These are phyloP conservation scores for Nakazawaea siamensis DNA, from an alignment of 805 yeast genomes.

Conservation along the genomic window DNA sequence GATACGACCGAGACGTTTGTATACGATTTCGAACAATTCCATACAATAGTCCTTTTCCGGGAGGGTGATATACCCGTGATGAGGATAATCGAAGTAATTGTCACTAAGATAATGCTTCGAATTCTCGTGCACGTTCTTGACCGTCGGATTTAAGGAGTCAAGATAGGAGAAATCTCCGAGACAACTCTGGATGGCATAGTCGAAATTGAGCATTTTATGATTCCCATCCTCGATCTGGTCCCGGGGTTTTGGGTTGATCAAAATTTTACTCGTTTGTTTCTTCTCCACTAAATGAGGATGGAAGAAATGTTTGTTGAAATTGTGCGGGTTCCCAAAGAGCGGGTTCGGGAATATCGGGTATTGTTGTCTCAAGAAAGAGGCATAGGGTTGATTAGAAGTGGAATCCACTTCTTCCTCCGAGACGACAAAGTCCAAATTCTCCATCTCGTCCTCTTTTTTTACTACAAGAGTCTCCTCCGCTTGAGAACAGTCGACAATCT, in stretches of 20 bases:
- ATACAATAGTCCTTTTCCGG: slow-evolving; percentile 16
- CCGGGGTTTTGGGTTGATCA: background rate
- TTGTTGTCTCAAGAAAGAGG: slow-evolving; percentile 2
- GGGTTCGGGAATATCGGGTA: slow-evolving; percentile 6
- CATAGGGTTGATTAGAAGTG: slow-evolving; percentile 10
- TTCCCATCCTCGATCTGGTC: background rate
- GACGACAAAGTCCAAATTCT: background rate
- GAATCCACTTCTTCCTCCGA: background rate
- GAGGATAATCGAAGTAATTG: slow-evolving; percentile 7
- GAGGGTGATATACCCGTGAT: slow-evolving; percentile 13
- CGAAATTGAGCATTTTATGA: slow-evolving; percentile 2
- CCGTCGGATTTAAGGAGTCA: slow-evolving; percentile 8
- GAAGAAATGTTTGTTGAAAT: slow-evolving; percentile 4
- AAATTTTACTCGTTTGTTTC: background rate
- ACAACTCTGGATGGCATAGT: slow-evolving; percentile 2
- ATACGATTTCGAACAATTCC: slow-evolving; percentile 13
- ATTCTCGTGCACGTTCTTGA: slow-evolving; percentile 11
- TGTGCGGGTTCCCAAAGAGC: slow-evolving; percentile 6
- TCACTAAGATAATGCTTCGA: slow-evolving; percentile 9
- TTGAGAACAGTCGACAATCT: slow-evolving; percentile 10
- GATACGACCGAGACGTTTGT: slow-evolving; percentile 15
- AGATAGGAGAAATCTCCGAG: slow-evolving; percentile 7
- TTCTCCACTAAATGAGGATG: background rate
- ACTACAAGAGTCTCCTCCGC: slow-evolving; percentile 1
- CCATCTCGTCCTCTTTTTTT: background rate